Evolutionary conservation across 129 eudicot genomes (phyloP).

Genomic region (Lactuca sativa): DNA sequence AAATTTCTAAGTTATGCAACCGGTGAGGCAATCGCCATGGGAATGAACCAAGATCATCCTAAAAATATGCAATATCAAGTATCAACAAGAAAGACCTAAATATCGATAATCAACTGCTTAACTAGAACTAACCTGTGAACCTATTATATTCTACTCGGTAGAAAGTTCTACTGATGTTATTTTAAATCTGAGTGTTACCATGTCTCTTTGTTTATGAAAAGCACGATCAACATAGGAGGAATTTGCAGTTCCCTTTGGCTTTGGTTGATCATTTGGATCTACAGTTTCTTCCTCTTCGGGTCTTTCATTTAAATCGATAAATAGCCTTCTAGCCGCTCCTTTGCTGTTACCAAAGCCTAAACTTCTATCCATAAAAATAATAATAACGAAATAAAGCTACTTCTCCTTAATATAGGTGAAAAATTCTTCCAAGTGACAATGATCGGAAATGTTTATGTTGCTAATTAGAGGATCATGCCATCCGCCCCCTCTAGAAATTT

Average conservation of each 20-base stretch:
- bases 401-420: conserved; percentile 7
- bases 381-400: conserved; percentile 18
- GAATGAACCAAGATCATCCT: too few species aligned
- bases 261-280: conserved; percentile 22
- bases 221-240: neutral
- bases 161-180: too few species aligned
- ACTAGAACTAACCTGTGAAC: neutral
- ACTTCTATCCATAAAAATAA: conserved; percentile 26
- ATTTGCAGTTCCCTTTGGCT: conserved; percentile 1
- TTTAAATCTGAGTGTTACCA: neutral
- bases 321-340: conserved; percentile 32
- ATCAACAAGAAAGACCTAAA: too few species aligned
- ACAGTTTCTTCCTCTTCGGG: conserved; percentile 34
- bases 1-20: too few species aligned
- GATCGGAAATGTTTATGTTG: neutral
- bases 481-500: conserved; percentile 6
- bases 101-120: neutral
- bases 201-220: neutral
- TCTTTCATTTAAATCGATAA: conserved; percentile 36
- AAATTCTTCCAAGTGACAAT: conserved; percentile 4
- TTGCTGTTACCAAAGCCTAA: conserved; percentile 5
- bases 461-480: neutral
- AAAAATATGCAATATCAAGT: too few species aligned
- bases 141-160: too few species aligned
- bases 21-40: too few species aligned